A percentile compares a stretch with the other conserved stretches of the same genome.
phyloP scores from a whole-genome alignment of 2,329 filamentous ascomycete species.

The Dothidotthia symphoricarpi region DNA sequence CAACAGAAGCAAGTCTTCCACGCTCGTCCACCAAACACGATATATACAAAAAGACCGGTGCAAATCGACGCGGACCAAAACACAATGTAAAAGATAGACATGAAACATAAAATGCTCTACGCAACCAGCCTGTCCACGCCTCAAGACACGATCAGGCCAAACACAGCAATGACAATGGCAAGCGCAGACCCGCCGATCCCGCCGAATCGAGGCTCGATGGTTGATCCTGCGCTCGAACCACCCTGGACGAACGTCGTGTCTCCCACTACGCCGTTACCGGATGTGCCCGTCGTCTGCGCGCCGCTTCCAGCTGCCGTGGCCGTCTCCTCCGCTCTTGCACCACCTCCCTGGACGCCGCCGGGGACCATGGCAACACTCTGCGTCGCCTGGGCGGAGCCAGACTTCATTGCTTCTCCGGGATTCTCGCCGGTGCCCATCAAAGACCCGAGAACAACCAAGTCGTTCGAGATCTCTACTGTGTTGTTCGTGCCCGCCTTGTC shows the following conservation, averaged over 20 bases:
- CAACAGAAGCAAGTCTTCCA: no score
- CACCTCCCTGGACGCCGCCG: slow-evolving; percentile 54
- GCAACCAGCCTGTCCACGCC: background rate
- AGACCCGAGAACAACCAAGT: slow-evolving; percentile 72
- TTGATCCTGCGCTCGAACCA: slow-evolving; percentile 16
- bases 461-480: slow-evolving; percentile 70
- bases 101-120: slow-evolving; percentile 3
- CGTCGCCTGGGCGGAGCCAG: slow-evolving; percentile 28
- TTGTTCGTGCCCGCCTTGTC: slow-evolving; percentile 65
- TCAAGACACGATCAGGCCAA: slow-evolving; percentile 29
- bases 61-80: no score
- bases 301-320: slow-evolving; percentile 7
- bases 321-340: slow-evolving; percentile 39
- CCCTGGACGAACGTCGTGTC: slow-evolving; percentile 28
- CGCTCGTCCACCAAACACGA: no score
- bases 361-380: slow-evolving; percentile 52
- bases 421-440: slow-evolving; percentile 79
- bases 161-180: slow-evolving; percentile 36
- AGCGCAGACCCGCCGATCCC: slow-evolving; percentile 34
- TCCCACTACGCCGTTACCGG: slow-evolving; percentile 1
- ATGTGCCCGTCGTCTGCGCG: slow-evolving; percentile 10
- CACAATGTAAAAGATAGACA: slow-evolving; percentile 7
- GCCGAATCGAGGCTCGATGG: slow-evolving; percentile 25
- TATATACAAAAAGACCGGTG: no score
- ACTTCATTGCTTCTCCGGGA: slow-evolving; percentile 50